A percentile compares a stretch with the other conserved stretches of the same genome.
Conservation (phyloP, 1,284 basidiomycete genomes). For the Pyrrhoderma lamaoense region DNA sequence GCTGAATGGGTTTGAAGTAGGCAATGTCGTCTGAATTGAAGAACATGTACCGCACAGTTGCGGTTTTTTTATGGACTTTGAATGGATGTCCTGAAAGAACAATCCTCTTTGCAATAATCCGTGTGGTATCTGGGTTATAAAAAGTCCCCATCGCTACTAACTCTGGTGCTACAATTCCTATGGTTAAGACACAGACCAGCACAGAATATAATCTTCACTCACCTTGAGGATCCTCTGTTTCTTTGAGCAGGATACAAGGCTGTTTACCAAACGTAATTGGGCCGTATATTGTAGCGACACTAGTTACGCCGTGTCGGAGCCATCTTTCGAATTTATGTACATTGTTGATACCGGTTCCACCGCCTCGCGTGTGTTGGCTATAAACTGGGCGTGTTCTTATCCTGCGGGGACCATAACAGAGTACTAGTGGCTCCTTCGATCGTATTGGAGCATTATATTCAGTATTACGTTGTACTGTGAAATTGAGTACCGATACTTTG, state of each 20-base stretch:
- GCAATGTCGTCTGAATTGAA: slow-evolving; percentile 90
- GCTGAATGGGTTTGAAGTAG: slow-evolving; percentile 90
- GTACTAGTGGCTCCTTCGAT: slow-evolving; percentile 88
- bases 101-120: slow-evolving; percentile 89
- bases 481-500: slow-evolving; percentile 91
- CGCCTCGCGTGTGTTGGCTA: slow-evolving; percentile 87
- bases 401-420: slow-evolving; percentile 86
- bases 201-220: slow-evolving; percentile 19
- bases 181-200: slow-evolving; percentile 5
- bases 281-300: slow-evolving; percentile 82
- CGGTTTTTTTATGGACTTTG: slow-evolving; percentile 97
- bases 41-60: slow-evolving; percentile 98
- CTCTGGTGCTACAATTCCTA: slow-evolving; percentile 49
- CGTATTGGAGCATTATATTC: slow-evolving; percentile 86
- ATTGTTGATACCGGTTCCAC: slow-evolving; percentile 88
- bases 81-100: slow-evolving; percentile 94
- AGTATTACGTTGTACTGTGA: slow-evolving; percentile 91
- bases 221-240: slow-evolving; percentile 62
- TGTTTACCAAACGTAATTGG: slow-evolving; percentile 87
- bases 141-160: slow-evolving; percentile 91
- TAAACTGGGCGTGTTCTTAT: slow-evolving; percentile 83
- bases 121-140: slow-evolving; percentile 83
- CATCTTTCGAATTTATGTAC: slow-evolving; percentile 98
- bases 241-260: slow-evolving; percentile 68
- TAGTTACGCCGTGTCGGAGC: slow-evolving; percentile 74